Conservation (phyloP, 495 filamentous ascomycete species). For the Thermothielavioides terrestris region DNA sequence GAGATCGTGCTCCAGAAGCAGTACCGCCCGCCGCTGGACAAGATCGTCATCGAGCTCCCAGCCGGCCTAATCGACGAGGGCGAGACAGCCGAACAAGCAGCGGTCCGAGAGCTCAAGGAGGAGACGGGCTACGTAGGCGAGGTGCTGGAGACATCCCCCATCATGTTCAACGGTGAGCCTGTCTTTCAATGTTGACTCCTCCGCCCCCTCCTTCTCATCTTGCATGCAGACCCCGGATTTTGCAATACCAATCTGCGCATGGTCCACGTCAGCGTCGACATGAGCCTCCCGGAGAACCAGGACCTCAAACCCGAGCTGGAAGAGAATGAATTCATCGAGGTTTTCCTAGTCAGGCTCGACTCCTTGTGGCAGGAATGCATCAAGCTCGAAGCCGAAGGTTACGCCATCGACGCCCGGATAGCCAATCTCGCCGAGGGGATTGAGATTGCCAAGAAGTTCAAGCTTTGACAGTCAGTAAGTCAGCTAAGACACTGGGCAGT, state of each 20-base stretch:
- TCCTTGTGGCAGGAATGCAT: slow-evolving; percentile 59
- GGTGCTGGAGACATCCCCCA: slow-evolving; percentile 54
- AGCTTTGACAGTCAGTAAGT: slow-evolving; percentile 21
- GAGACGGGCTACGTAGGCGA: slow-evolving; percentile 86
- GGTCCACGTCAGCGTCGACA: slow-evolving; percentile 74
- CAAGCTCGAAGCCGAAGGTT: slow-evolving; percentile 62
- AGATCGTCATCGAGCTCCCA: slow-evolving; percentile 72
- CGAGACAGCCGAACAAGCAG: slow-evolving; percentile 70
- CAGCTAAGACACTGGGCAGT: too few species aligned
- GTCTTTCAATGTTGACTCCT: not conserved
- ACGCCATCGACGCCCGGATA: slow-evolving; percentile 77
- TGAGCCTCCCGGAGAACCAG: slow-evolving; percentile 58
- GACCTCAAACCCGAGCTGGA: slow-evolving; percentile 65
- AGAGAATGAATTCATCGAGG: slow-evolving; percentile 86
- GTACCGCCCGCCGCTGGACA: slow-evolving; percentile 75
- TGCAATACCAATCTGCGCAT: slow-evolving; percentile 83
- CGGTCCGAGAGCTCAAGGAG: slow-evolving; percentile 83
- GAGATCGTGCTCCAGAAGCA: slow-evolving; percentile 82
- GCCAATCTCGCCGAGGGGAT: slow-evolving; percentile 81
- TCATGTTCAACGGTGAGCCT: slow-evolving; percentile 74
- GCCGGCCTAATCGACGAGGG: slow-evolving; percentile 78
- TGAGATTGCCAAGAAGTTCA: slow-evolving; percentile 57
- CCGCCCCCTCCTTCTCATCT: not conserved
- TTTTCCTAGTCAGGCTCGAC: slow-evolving; percentile 61
- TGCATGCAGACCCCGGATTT: slow-evolving; percentile 55